Conservation (phyloP, 116 monocot genomes). For the Trichopus zeylanicus region DNA sequence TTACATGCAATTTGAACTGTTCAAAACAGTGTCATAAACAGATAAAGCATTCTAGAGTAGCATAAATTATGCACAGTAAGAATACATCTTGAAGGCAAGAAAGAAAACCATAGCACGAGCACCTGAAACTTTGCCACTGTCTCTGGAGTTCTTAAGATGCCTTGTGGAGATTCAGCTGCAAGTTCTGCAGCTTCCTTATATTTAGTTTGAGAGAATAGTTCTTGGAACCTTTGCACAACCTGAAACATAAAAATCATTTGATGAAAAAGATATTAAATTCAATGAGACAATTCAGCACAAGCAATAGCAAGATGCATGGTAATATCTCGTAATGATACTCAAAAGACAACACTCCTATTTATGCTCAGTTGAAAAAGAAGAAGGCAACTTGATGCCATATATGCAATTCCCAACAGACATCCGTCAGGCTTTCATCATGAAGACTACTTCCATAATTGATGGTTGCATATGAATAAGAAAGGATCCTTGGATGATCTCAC, state of each 20-base stretch:
- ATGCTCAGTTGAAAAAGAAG: too few species aligned
- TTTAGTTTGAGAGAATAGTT: slow-evolving; percentile 93
- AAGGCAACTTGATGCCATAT: too few species aligned
- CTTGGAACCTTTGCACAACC: slow-evolving; percentile 99
- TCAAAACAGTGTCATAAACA: background rate
- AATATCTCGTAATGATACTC: background rate
- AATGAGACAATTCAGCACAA: background rate
- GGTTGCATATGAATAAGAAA: too few species aligned
- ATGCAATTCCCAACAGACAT: too few species aligned
- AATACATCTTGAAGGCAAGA: background rate
- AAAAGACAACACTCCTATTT: background rate
- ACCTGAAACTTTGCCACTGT: slow-evolving; percentile 99
- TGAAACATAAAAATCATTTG: slow-evolving; percentile 16
- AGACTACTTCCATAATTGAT: too few species aligned
- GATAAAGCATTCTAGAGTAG: background rate
- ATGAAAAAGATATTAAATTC: background rate
- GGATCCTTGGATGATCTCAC: too few species aligned
- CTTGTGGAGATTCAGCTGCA: slow-evolving; percentile 99
- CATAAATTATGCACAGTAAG: background rate
- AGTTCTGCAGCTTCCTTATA: slow-evolving; percentile 99
- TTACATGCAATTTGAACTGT: background rate
- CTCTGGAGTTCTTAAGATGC: slow-evolving; percentile 87
- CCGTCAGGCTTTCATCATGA: too few species aligned
- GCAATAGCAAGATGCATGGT: background rate
- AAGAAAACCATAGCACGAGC: slow-evolving; percentile 5